Percentiles rank a stretch among this genome's conserved stretches.
phyloP scores from a whole-genome alignment of 2,329 filamentous ascomycete species.

The Hirsutella thompsonii region DNA sequence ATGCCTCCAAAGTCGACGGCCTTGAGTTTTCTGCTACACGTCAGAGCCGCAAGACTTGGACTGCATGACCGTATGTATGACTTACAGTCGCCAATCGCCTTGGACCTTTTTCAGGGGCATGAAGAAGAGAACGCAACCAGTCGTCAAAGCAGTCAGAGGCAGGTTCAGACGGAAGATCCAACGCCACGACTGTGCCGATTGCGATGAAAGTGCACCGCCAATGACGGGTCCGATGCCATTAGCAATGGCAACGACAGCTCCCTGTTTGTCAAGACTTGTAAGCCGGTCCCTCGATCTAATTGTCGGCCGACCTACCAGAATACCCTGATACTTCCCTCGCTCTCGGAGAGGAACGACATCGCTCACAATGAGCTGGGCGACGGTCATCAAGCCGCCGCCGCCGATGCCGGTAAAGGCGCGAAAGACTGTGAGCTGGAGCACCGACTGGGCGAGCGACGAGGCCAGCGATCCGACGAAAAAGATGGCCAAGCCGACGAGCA shows the following conservation, averaged over 20 bases:
- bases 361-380: slow-evolving; percentile 56
- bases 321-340: slow-evolving; percentile 60
- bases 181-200: slow-evolving; percentile 31
- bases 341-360: slow-evolving; percentile 59
- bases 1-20: slow-evolving; percentile 38
- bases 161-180: slow-evolving; percentile 43
- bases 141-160: slow-evolving; percentile 34
- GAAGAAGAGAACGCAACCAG: slow-evolving; percentile 34
- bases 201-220: slow-evolving; percentile 35
- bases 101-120: slow-evolving; percentile 43
- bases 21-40: slow-evolving; percentile 26
- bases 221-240: slow-evolving; percentile 42
- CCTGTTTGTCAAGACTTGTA: slow-evolving; percentile 11
- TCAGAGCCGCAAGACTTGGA: background rate
- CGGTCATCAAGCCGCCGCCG: slow-evolving; percentile 58
- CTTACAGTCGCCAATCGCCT: slow-evolving; percentile 33
- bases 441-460: slow-evolving; percentile 25
- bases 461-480: slow-evolving; percentile 31
- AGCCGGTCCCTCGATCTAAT: background rate
- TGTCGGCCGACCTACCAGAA: slow-evolving; percentile 21
- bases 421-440: slow-evolving; percentile 26
- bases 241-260: slow-evolving; percentile 37
- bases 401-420: slow-evolving; percentile 40
- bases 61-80: background rate
- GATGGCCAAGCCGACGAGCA: slow-evolving; percentile 23